These are phyloP conservation scores for Cucurbita argyrosperma DNA, from an alignment of 306 rosid genomes.

Conservation along the genomic window DNA sequence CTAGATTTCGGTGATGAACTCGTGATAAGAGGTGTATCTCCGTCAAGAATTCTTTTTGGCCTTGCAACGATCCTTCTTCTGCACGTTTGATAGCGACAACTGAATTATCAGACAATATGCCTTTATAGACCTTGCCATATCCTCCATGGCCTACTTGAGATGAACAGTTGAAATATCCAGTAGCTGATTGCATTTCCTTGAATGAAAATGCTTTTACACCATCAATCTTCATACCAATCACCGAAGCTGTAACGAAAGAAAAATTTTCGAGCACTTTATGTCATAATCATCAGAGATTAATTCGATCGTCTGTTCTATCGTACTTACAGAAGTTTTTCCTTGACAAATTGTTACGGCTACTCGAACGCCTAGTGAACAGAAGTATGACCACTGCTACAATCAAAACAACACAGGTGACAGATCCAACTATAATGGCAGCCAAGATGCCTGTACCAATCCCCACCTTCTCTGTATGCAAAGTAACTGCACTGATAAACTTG, in stretches of 20 bases:
- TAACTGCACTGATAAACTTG: constrained; percentile 17
- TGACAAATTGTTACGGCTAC: constrained; percentile 20
- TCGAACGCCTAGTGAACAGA: constrained; percentile 23
- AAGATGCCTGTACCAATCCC: constrained; percentile 19
- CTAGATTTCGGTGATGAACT: constrained; percentile 83
- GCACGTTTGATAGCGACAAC: constrained; percentile 76
- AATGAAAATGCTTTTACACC: constrained; percentile 60
- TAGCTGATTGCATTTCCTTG: constrained; percentile 60
- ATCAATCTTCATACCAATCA: constrained; percentile 42
- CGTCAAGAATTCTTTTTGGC: constrained; percentile 78
- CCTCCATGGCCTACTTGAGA: constrained; percentile 80
- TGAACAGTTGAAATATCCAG: constrained; percentile 43
- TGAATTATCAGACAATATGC: constrained; percentile 41
- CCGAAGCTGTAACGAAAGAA: constrained; percentile 39
- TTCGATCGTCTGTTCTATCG: not conserved
- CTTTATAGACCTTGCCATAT: constrained; percentile 87
- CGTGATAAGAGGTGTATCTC: constrained; percentile 83
- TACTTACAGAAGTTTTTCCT: constrained; percentile 46
- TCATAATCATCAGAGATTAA: not conserved
- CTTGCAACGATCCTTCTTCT: constrained; percentile 80
- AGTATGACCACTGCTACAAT: constrained; percentile 29
- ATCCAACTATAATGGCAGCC: constrained; percentile 33
- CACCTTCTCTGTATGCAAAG: constrained; percentile 2
- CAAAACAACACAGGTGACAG: constrained; percentile 22
- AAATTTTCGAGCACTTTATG: constrained; percentile 9